Evolutionary conservation across 176 grass and related monocot genomes (phyloP), one percentile per base, ranked within the genome.

Genomic region (Raddia distichophylla): DNA sequence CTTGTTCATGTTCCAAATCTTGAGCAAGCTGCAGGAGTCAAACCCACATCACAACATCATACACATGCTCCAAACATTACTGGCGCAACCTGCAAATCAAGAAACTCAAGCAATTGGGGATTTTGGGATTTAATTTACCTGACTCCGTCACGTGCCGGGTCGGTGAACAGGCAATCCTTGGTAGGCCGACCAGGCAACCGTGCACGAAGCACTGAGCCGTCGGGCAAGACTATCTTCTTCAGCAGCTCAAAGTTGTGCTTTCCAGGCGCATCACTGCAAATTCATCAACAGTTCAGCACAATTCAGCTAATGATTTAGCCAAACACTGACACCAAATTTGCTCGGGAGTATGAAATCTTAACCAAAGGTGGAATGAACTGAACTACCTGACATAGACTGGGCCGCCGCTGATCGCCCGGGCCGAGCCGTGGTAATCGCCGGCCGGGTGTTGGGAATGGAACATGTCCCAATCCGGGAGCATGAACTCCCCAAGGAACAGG

Each of bases 1-100:
- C 46, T 80, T 98, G 86, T 98, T 98, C 90, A 98, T 95, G 86
- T 98, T 98, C 96, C 96, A 98, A 64, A 98, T 93, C 86, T 98
- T 98, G 44, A 98, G 88, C 90, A 98, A 87, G 78, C 82, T 98
- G 50, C 77, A 86, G 51, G 8, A 73, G 66, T 1, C 45, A 79
- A 53, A 50, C 27, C 1, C 27, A 50, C 32, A 34, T 9, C 35
- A 69, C 2, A 37, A 34, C 12, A 78, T 22, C 46, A 63, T 86
- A 40, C 7, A 48, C 16, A 37, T 32, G 34, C 16, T 55, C 10
- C 42, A 59, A 42, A 40, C 8, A 74, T 5, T 35, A 79, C 8
- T 58, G 3, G 54, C 10, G 22, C 42, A 49, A 15, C 18, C 40
- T 43, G 18, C 60, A 69, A 43, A 35, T 32, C 4, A 56, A 60